Evolutionary conservation across 208 protist genomes (phyloP), one percentile per base, ranked within the genome.

Genomic region (Wallacemonas rigidus): DNA sequence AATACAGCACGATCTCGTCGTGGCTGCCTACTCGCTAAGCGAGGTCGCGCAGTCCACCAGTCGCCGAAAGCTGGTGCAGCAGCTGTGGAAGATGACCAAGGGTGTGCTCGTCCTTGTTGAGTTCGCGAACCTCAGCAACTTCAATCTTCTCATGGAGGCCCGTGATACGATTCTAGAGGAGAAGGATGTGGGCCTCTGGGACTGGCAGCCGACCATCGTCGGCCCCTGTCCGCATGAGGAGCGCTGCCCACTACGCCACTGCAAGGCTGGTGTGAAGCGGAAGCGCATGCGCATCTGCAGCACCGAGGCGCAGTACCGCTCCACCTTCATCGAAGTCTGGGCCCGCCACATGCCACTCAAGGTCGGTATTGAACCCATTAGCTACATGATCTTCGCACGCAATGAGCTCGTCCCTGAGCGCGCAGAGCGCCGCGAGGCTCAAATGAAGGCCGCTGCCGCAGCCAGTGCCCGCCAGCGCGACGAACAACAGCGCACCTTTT

Each of bases 71-170:
- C 58, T 87, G 6, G 79, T 96, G 47, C 87, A 93, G 78, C 88
- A 96, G 77, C 82, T 96, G 67, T 96, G 91, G 91, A 94, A 91
- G 67, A 93, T 94, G 86, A 96, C 91, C 39, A 80, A 81, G 41
- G 85, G 87, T 44, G 91, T 92, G 35, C 81, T 96, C 48, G 86
- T 96, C 44, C 77, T 96, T 39, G 83, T 94, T 1, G 88, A 96
- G 75, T 93, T 93, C 72, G 87, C 89, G 9, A 94, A 94, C 55
- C 77, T 94, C 47, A 84, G 83, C 58, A 94, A 92, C 72, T 96
- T 96, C 77, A 93, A 94, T 68, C 44, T 96, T 7, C 64, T 96
- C n/a, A 96, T 96, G 91, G 88, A 96, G 81, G 89, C 89, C 35
- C 86, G 91, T 38, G 88, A 94, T 69, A 86, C 81, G 17, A 90